Percentiles rank a stretch among this genome's conserved stretches.
These are phyloP conservation scores for Alternaria novae-zelandiae DNA, from an alignment of 2,329 filamentous ascomycete genomes.

Conservation along the genomic window DNA sequence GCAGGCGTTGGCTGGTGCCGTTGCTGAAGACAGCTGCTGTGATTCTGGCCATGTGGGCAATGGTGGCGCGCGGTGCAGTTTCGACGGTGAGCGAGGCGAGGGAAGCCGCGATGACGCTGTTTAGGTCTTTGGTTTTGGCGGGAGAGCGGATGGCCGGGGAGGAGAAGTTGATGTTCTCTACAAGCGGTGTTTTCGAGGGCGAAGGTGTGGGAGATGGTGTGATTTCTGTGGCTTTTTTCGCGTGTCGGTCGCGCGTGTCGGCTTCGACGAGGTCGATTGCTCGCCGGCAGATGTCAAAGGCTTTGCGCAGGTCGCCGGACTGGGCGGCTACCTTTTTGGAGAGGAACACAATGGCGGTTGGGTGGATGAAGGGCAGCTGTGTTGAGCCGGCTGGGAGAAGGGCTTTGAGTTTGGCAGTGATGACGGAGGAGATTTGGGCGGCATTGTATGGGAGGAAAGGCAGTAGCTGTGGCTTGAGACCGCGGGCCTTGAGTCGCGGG, in stretches of 20 bases:
- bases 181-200: constrained; percentile 77
- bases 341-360: constrained; percentile 90
- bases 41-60: constrained; percentile 89
- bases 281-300: constrained; percentile 90
- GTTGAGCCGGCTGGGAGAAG: constrained; percentile 67
- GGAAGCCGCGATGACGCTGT: constrained; percentile 49
- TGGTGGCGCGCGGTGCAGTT: constrained; percentile 85
- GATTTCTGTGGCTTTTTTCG: constrained; percentile 62
- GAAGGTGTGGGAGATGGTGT: constrained; percentile 58
- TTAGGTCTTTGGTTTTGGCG: constrained; percentile 40
- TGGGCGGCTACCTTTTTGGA: constrained; percentile 94
- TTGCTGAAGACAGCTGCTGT: constrained; percentile 91
- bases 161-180: constrained; percentile 80
- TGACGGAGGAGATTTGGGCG: constrained; percentile 83
- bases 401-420: constrained; percentile 80
- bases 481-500: constrained; percentile 89
- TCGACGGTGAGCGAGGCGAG: constrained; percentile 71
- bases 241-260: constrained; percentile 78
- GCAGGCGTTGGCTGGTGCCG: constrained; percentile 81
- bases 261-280: constrained; percentile 88
- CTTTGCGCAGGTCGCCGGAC: constrained; percentile 91
- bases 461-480: constrained; percentile 86
- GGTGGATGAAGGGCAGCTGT: constrained; percentile 87
- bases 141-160: constrained; percentile 54
- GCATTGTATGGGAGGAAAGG: constrained; percentile 94